phyloP scores from a whole-genome alignment of 257 asterid genomes.

The Solanum sitiens region DNA sequence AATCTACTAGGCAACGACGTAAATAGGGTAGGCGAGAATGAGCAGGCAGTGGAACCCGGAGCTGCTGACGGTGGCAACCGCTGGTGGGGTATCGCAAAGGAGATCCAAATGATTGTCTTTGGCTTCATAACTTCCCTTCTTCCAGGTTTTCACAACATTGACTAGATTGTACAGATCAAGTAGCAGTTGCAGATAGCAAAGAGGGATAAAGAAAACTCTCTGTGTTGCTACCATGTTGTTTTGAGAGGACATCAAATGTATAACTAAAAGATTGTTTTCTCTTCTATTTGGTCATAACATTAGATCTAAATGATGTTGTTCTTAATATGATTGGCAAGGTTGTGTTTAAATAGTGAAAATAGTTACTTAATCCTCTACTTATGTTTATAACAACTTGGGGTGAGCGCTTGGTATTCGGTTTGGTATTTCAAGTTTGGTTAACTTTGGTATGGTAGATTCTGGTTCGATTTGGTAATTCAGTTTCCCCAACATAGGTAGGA shows the following conservation, averaged over 20 bases:
- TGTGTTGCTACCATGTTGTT: background rate
- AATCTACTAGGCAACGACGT: slow-evolving; percentile 31
- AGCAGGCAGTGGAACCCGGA: slow-evolving; percentile 32
- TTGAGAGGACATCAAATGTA: background rate
- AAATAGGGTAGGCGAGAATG: slow-evolving; percentile 39
- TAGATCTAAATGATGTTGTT: background rate
- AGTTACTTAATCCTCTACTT: background rate
- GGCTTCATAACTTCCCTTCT: slow-evolving; percentile 95
- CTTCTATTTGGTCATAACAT: background rate
- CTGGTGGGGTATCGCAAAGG: slow-evolving; percentile 72
- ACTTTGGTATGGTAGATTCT: background rate
- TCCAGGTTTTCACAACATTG: slow-evolving; percentile 88
- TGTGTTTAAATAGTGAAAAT: background rate
- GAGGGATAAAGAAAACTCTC: background rate
- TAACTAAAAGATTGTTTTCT: background rate
- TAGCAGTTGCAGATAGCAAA: background rate
- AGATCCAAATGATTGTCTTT: slow-evolving; percentile 72
- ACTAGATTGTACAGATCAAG: slow-evolving; percentile 21
- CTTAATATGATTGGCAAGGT: background rate
- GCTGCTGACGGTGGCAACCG: slow-evolving; percentile 51
- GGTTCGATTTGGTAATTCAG: background rate
- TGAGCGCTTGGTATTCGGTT: background rate
- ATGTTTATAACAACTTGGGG: background rate
- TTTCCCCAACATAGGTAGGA: background rate
- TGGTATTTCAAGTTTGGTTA: background rate